Conservation (phyloP, 78 protist genomes). For the Chrysochromulina parva region DNA sequence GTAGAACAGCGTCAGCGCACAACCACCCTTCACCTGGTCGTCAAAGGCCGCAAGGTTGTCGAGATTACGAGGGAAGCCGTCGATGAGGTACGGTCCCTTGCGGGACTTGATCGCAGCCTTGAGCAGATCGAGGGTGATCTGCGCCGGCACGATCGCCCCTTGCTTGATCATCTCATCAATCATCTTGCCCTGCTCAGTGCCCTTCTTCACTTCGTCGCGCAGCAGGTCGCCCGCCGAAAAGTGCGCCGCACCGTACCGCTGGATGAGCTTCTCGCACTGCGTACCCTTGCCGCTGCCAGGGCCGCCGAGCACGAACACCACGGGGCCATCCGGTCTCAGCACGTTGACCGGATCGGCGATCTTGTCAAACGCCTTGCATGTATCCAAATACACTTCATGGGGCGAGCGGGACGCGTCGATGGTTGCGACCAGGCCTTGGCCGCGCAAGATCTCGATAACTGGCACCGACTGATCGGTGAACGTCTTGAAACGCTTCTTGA, state of each 20-base stretch:
- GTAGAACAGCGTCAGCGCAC: too few relatives aligned
- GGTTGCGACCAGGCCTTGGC: too few relatives aligned
- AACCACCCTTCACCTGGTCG: too few relatives aligned
- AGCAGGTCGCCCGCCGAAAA: conserved; percentile 61
- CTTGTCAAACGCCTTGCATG: too few relatives aligned
- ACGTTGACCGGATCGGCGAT: too few relatives aligned
- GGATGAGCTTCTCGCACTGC: conserved; percentile 34
- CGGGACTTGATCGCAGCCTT: conserved; percentile 44
- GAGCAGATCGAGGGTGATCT: conserved; percentile 74
- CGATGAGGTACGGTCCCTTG: conserved; percentile 60
- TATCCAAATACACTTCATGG: too few relatives aligned
- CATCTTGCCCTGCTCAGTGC: conserved; percentile 47
- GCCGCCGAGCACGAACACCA: conserved; percentile 61
- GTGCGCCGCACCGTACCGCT: conserved; percentile 36
- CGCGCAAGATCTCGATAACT: too few relatives aligned
- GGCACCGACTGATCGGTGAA: background rate
- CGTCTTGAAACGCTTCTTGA: conserved; percentile 51
- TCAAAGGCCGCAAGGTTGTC: background rate
- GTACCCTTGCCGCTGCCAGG: conserved; percentile 71
- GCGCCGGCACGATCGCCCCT: conserved; percentile 54
- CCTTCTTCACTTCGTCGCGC: conserved; percentile 32
- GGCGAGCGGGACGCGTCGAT: too few relatives aligned
- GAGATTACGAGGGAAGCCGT: conserved; percentile 82
- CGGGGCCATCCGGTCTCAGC: too few relatives aligned
- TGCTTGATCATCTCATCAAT: conserved; percentile 15